These are phyloP conservation scores for Annona cherimola DNA, from an alignment of 164 flowering plant species.

Conservation along the genomic window DNA sequence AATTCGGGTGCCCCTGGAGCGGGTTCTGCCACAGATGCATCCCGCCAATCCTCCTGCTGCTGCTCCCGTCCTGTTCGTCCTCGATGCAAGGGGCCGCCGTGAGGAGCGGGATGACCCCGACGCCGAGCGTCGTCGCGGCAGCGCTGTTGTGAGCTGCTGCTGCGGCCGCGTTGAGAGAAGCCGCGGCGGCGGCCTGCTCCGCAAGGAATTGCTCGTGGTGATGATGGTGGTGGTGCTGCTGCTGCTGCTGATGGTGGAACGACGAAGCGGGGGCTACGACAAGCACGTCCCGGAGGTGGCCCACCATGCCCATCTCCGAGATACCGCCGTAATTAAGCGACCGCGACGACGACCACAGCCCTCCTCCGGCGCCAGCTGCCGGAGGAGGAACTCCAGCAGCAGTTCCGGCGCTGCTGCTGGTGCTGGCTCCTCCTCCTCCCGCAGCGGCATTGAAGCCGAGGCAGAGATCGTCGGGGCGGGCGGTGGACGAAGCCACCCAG, in stretches of 20 bases:
- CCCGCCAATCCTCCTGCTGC: constrained; percentile 16
- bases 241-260: constrained; percentile 28
- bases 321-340: constrained; percentile 45
- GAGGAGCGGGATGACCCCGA: constrained; percentile 65
- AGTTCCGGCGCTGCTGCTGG: not conserved
- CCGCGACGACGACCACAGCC: constrained; percentile 24
- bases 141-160: constrained; percentile 11
- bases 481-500: constrained; percentile 64
- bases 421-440: constrained; percentile 8
- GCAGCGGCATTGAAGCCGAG: constrained; percentile 72
- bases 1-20: constrained; percentile 10
- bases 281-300: constrained; percentile 49
- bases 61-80: not conserved
- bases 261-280: constrained; percentile 63
- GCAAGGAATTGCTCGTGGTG: not conserved
- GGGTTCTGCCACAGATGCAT: constrained; percentile 44
- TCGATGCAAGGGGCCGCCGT: constrained; percentile 36
- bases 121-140: constrained; percentile 34
- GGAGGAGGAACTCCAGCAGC: not conserved
- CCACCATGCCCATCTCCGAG: constrained; percentile 67
- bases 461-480: constrained; percentile 62
- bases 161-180: constrained; percentile 21
- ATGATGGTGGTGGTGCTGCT: constrained; percentile 14
- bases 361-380: constrained; percentile 4
- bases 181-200: constrained; percentile 2